A percentile compares a stretch with the other conserved stretches of the same genome.
Evolutionary conservation across 208 protist genomes (phyloP).

Genomic region (Histomonas meleagridis): DNA sequence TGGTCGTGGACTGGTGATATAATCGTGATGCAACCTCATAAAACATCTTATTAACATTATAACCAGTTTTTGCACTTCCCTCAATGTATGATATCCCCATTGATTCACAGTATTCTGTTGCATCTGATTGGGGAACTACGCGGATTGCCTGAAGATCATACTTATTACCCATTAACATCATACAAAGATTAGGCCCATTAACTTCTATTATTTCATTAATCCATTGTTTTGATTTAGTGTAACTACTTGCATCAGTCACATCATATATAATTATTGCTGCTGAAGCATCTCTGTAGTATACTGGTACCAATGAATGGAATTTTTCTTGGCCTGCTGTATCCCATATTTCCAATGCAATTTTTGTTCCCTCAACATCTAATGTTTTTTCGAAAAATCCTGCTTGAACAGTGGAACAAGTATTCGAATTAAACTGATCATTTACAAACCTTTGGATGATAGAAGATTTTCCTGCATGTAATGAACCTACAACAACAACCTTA

Average conservation of each 20-base stretch:
- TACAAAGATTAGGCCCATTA: background rate
- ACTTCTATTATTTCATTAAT: background rate
- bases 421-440: background rate
- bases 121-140: background rate
- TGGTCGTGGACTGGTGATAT: too few relatives aligned
- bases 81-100: background rate
- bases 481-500: background rate
- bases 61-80: background rate
- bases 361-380: background rate
- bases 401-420: background rate
- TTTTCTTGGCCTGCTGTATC: conserved; percentile 62
- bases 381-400: conserved; percentile 1
- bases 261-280: conserved; percentile 81
- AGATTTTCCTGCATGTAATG: background rate
- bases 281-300: conserved; percentile 92
- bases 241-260: conserved; percentile 52
- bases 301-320: conserved; percentile 64
- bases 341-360: background rate
- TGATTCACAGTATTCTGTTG: background rate
- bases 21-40: too few relatives aligned
- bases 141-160: background rate
- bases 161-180: background rate
- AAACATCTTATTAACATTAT: background rate
- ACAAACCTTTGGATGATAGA: background rate
- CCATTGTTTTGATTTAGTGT: conserved; percentile 36